Conservation (phyloP, 2,329 filamentous ascomycete species). For the Aspergillus calidoustus region DNA sequence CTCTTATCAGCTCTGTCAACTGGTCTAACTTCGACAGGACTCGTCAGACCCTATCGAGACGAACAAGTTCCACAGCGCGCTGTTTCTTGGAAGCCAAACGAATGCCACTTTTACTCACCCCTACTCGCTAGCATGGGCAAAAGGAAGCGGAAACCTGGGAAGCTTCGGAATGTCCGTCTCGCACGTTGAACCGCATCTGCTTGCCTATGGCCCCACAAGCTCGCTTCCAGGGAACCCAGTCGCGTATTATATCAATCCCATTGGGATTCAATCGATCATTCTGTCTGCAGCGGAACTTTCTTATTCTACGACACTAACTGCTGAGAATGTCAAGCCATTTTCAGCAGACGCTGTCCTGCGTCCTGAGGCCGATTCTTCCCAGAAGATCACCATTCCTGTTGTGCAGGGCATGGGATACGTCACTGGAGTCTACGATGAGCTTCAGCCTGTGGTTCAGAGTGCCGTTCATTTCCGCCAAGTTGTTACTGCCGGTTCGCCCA, state of each 20-base stretch:
- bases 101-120: conserved; percentile 75
- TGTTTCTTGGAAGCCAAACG: conserved; percentile 75
- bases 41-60: conserved; percentile 46
- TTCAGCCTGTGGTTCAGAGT: conserved; percentile 74
- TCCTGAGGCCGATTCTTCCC: conserved; percentile 55
- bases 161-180: conserved; percentile 81
- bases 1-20: background rate
- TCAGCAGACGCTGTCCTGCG: conserved; percentile 71
- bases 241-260: conserved; percentile 77
- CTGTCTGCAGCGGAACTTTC: conserved; percentile 78
- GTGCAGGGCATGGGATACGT: conserved; percentile 90
- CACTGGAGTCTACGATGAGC: conserved; percentile 74
- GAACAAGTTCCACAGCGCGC: conserved; percentile 73
- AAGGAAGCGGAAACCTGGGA: conserved; percentile 62
- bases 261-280: conserved; percentile 79
- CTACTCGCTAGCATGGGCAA: conserved; percentile 71
- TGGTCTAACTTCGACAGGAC: conserved; percentile 32
- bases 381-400: conserved; percentile 75
- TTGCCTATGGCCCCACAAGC: conserved; percentile 66
- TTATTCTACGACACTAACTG: conserved; percentile 59
- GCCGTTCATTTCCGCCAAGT: conserved; percentile 75
- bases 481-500: conserved; percentile 56
- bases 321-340: conserved; percentile 59
- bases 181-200: conserved; percentile 70
- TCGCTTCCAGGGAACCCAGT: conserved; percentile 61